phyloP scores from a whole-genome alignment of 768 basidiomycete species.

The Coprinellus micaceus region DNA sequence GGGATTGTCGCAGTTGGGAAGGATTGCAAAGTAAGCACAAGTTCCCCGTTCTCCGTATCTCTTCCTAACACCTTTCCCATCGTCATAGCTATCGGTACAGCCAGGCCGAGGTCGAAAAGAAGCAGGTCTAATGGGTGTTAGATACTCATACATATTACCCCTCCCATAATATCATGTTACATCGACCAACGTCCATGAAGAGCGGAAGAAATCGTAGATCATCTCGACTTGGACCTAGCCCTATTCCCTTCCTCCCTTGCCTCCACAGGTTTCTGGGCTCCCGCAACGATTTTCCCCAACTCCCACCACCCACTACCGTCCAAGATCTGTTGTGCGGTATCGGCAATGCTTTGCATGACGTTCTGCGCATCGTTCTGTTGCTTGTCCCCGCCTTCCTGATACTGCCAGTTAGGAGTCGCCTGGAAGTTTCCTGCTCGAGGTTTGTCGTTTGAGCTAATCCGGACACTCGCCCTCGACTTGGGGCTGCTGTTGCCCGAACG shows the following conservation, averaged over 20 bases:
- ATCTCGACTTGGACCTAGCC: conserved; percentile 5
- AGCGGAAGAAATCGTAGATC: too few species aligned
- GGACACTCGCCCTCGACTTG: too few species aligned
- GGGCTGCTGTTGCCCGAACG: neutral
- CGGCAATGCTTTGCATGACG: conserved; percentile 6
- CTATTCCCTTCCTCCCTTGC: neutral
- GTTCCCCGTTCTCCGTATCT: neutral
- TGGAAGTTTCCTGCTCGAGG: neutral
- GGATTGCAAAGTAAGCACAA: conserved; percentile 59
- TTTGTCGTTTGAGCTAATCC: too few species aligned
- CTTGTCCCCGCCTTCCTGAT: neutral
- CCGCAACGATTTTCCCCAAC: conserved; percentile 1
- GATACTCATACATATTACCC: neutral
- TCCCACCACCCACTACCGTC: conserved; percentile 7
- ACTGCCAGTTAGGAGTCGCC: neutral
- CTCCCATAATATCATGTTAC: neutral
- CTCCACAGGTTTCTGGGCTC: neutral
- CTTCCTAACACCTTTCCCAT: conserved; percentile 1
- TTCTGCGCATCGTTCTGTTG: conserved; percentile 4
- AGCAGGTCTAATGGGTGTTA: conserved; percentile 15
- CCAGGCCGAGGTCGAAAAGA: conserved; percentile 31
- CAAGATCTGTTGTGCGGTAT: conserved; percentile 8
- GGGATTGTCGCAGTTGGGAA: conserved; percentile 63
- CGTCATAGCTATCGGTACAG: conserved; percentile 35
- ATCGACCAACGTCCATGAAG: too few species aligned